phyloP scores from a whole-genome alignment of 1,284 basidiomycete species.

The Tilletia indica region DNA sequence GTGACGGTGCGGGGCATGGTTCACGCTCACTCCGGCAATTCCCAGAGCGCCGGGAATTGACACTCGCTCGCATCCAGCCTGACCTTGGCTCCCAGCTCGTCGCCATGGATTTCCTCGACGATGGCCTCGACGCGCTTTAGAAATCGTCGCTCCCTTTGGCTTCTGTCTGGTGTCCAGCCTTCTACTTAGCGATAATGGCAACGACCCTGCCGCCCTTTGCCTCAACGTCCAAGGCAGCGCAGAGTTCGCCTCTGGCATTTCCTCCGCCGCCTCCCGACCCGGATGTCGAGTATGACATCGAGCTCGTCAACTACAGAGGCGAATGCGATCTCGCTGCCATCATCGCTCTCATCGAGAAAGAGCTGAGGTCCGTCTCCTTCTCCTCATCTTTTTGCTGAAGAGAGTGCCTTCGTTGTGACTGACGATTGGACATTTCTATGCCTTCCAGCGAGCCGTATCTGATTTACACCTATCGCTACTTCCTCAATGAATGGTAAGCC shows the following conservation, averaged over 20 bases:
- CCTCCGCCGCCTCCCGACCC: conserved; percentile 4
- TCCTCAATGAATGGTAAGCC: conserved; percentile 78
- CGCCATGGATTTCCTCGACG: too few relatives aligned
- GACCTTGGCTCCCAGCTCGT: too few relatives aligned
- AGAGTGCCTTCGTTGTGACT: conserved; percentile 49
- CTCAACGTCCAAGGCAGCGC: background rate
- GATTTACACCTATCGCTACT: conserved; percentile 72
- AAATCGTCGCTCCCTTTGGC: too few relatives aligned
- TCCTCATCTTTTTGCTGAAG: background rate
- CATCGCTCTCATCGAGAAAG: conserved; percentile 48
- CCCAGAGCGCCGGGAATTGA: too few relatives aligned
- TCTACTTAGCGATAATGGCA: background rate
- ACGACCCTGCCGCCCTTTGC: conserved; percentile 14
- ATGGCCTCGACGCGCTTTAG: too few relatives aligned
- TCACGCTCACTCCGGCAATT: too few relatives aligned
- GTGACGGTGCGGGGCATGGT: too few relatives aligned
- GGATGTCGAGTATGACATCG: conserved; percentile 11
- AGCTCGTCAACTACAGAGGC: conserved; percentile 71
- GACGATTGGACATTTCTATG: background rate
- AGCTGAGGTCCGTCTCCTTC: conserved; percentile 53
- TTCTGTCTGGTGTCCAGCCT: too few relatives aligned
- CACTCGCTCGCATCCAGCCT: too few relatives aligned
- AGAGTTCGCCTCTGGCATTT: background rate
- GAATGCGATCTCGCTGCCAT: conserved; percentile 60
- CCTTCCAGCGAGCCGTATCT: conserved; percentile 83